phyloP scores from a whole-genome alignment of 192 early-diverging fungal genomes.

The Podila clonocystis region DNA sequence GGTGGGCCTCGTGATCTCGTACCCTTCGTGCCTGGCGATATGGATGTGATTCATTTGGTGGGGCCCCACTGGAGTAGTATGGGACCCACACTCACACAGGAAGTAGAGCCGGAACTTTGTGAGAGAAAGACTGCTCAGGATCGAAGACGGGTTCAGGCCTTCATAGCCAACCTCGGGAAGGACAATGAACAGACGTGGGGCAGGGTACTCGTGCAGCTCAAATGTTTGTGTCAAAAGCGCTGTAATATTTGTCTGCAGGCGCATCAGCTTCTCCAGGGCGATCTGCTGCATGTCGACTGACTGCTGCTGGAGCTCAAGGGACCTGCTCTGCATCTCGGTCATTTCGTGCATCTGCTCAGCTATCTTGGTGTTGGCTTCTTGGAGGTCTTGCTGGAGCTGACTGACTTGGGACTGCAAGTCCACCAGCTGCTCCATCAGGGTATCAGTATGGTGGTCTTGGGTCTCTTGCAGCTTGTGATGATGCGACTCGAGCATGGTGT shows the following conservation, averaged over 20 bases:
- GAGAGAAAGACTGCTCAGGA: slow-evolving; percentile 7
- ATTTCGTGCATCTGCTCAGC: not conserved
- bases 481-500: not conserved
- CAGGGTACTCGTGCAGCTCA: slow-evolving; percentile 45
- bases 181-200: slow-evolving; percentile 42
- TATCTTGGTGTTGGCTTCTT: slow-evolving; percentile 5
- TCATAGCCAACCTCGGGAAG: slow-evolving; percentile 35
- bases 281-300: slow-evolving; percentile 1
- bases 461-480: slow-evolving; percentile 8
- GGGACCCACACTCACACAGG: slow-evolving; percentile 36
- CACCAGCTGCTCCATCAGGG: slow-evolving; percentile 5
- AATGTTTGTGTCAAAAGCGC: slow-evolving; percentile 39
- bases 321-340: not conserved
- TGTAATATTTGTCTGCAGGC: slow-evolving; percentile 9
- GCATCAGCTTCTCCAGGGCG: slow-evolving; percentile 15
- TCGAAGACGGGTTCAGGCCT: slow-evolving; percentile 19
- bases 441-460: slow-evolving; percentile 6
- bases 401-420: slow-evolving; percentile 10
- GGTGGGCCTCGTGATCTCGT: slow-evolving; percentile 37
- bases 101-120: slow-evolving; percentile 45
- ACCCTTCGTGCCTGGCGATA: slow-evolving; percentile 41
- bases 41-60: slow-evolving; percentile 39
- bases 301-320: slow-evolving; percentile 9
- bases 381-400: not conserved
- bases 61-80: slow-evolving; percentile 28